phyloP scores from a whole-genome alignment of 176 grass and related monocot species.

The Triticum timopheevii region DNA sequence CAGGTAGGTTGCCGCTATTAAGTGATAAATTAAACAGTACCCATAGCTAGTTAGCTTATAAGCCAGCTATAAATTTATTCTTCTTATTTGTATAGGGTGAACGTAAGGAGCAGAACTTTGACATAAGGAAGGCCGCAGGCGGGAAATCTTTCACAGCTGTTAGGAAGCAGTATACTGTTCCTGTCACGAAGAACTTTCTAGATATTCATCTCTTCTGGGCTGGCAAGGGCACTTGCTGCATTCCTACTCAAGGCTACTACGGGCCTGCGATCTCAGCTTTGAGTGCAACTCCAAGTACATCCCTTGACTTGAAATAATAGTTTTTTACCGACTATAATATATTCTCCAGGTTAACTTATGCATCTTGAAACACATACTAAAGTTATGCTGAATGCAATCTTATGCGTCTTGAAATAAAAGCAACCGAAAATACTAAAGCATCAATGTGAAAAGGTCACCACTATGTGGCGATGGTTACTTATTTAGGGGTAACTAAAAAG shows the following conservation, averaged over 20 bases:
- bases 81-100: conserved; percentile 40
- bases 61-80: no score
- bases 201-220: conserved; percentile 98
- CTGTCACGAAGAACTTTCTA: conserved; percentile 76
- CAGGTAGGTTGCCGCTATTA: conserved; percentile 44
- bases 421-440: neutral
- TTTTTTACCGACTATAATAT: neutral
- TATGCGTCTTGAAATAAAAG: neutral
- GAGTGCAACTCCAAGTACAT: conserved; percentile 67
- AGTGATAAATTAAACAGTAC: neutral
- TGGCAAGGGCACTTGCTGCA: conserved; percentile 92
- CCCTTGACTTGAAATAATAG: neutral
- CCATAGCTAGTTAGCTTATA: no score
- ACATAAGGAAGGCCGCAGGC: conserved; percentile 80
- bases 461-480: neutral
- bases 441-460: neutral
- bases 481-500: neutral
- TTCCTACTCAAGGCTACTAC: conserved; percentile 67
- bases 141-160: conserved; percentile 62
- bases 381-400: neutral
- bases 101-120: conserved; percentile 69
- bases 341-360: neutral
- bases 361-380: neutral
- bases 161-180: conserved; percentile 47
- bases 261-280: conserved; percentile 71